Base-by-base conservation (phyloP, 2,329 filamentous ascomycete genomes). In the Monosporascus sp. region DNA sequence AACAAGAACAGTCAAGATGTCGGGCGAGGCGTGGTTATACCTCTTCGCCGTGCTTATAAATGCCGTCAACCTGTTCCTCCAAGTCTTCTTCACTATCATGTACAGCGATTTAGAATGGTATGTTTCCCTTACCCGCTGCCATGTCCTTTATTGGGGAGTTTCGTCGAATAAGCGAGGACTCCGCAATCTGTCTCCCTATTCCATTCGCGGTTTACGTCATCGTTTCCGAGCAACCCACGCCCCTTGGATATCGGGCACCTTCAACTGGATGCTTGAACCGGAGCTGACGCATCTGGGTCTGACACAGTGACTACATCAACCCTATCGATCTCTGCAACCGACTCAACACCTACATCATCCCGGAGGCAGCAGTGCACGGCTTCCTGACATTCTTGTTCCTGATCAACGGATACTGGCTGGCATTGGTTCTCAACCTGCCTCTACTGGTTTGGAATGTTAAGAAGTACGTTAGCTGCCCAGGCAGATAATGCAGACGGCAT, bases 11-110 rank as follows among this genome's bases (percentile, higher is more conserved):
- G 57, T 61, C 69, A 77, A 67, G 62, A 97, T 97, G 92, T 96
- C 92, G 69, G 92, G 92, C 75, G 92, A 97, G 84, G 92, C 92
- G 73, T 97, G 94, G 94, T 81, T 99, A 73, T 99, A 95, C 80
- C 86, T 99, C 68, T 83, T 99, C 76, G 87, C 93, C 77, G 95
- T 99, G 75, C 84, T 99, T 73, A 95, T 99, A 81, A 99, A 99
- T 80, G 94, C 94, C 79, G 92, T 99, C 85, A 99, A 99, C 82
- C 84, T 99, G 70, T 99, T 99, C 77, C 83, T 99, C 54, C 95
- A 99, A 80, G 94, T 99, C 67, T 99, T 99, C 84, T 99, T 99
- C 80, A 99, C 94, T 55, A 99, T 99, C 71, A 99, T 99, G 95
- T 99, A 97, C 79, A 96, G 91, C 76, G 94, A 99, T 82, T 78